Base-by-base conservation (phyloP, 495 filamentous ascomycete genomes). In the Bacidia rubella region DNA sequence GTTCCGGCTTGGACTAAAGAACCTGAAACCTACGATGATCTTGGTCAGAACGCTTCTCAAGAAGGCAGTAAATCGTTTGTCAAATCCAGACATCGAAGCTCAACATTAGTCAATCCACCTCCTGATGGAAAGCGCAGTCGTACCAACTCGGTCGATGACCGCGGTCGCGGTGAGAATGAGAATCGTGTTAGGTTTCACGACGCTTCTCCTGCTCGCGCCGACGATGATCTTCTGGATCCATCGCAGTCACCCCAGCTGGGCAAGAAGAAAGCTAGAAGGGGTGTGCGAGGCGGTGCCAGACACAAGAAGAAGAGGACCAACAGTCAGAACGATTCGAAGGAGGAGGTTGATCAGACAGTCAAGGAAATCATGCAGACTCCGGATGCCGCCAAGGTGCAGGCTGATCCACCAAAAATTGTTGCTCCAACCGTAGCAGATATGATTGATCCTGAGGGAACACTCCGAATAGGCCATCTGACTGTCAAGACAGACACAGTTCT, bases 221-320 rank as follows among this genome's bases (percentile, higher is more conserved):
- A 65, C 66, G 20, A 47, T 23, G 67, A 73, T 11, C 65, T 72
- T 11, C 65, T 72, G 11, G 64, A 66, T 26, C 66, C 63, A 38
- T 64, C 69, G 47, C 51, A 45, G 43, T 51, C 57, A 12, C 55
- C 62, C n/a, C 66, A 71, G 17, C 74, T 74, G 44, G 78, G 82
- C 26, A 89, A 90, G 69, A 92, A 88, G 68, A 92, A 88, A 62
- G 74, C 74, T 1, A 84, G 83, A 45, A 78, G 92, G 55, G 92
- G 92, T 12, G 78, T 80, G 35, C 78, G 92, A 43, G 92, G 89
- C 38, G 90, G 90, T 11, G 75, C 77, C 43, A 79, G 80, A 52
- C 83, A 87, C 57, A 78, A 78, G 53, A 86, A 87, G 54, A 70
- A 68, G 61, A 63, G 32, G 60, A 64, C 25, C 66, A 75, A 39